Conservation (phyloP, 2,329 filamentous ascomycete species). For the Phialocephala subalpina region DNA sequence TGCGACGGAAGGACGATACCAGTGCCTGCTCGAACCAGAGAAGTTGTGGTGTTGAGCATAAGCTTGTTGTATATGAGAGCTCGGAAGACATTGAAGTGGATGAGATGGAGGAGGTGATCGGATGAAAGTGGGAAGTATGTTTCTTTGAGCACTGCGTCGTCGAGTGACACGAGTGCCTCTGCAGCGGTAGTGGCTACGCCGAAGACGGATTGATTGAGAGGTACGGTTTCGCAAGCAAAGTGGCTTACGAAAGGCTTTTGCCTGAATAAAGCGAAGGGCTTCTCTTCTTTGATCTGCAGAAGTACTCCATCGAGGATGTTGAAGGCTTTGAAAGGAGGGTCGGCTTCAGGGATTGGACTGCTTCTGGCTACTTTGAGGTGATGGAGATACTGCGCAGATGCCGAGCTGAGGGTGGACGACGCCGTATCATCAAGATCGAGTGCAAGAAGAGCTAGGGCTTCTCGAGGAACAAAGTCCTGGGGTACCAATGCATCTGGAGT, state of each 20-base stretch:
- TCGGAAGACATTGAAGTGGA: conserved; percentile 36
- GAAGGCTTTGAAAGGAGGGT: neutral
- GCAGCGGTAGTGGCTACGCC: neutral
- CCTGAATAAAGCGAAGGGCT: neutral
- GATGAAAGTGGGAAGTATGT: conserved; percentile 18
- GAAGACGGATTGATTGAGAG: neutral
- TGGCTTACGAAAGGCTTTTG: neutral
- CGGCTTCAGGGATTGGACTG: neutral
- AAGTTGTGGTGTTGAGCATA: conserved; percentile 22
- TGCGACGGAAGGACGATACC: neutral
- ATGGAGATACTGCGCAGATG: neutral
- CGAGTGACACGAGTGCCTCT: neutral
- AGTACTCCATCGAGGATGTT: neutral
- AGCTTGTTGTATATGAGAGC: conserved; percentile 33
- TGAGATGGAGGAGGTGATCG: conserved; percentile 38
- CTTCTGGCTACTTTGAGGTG: neutral
- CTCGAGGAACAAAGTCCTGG: neutral
- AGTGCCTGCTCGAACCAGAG: conserved; percentile 2
- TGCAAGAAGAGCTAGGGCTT: neutral
- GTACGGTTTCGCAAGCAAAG: neutral
- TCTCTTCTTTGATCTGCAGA: neutral
- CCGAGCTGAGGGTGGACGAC: neutral
- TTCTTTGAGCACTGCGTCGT: neutral
- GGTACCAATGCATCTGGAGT: neutral
- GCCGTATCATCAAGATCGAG: neutral